phyloP scores from a whole-genome alignment of 2,329 filamentous ascomycete species.

The Stagonosporopsis chrysanthemi region DNA sequence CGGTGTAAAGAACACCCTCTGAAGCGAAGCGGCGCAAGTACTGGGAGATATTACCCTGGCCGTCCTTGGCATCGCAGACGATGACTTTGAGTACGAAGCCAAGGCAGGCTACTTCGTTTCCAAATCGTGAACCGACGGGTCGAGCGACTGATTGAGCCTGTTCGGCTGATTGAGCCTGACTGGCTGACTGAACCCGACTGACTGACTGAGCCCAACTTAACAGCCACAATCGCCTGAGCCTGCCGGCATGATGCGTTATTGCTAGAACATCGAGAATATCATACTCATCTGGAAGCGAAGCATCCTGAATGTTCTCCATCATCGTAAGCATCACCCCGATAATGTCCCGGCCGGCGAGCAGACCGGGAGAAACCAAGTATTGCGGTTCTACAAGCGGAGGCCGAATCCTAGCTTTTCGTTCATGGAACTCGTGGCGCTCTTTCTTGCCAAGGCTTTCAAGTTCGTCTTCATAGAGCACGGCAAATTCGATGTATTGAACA shows the following conservation, averaged over 20 bases:
- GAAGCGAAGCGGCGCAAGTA: background rate
- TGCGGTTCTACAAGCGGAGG: background rate
- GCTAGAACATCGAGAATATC: background rate
- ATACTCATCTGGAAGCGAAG: background rate
- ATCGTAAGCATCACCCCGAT: background rate
- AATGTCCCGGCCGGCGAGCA: background rate
- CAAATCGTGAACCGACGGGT: no score
- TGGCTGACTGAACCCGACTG: no score
- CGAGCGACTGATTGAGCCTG: no score
- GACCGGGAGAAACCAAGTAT: no score
- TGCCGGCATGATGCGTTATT: background rate
- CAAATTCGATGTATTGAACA: slow-evolving; percentile 2
- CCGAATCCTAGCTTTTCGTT: background rate
- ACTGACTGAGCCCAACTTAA: background rate
- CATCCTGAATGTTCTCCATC: background rate
- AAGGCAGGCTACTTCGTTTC: background rate
- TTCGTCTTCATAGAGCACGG: background rate
- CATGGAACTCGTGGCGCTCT: background rate
- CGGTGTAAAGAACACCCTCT: background rate
- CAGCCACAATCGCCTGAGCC: background rate
- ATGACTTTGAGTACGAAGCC: background rate
- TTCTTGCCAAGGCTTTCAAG: background rate
- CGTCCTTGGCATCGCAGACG: background rate
- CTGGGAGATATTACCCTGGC: background rate
- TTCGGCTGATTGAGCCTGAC: no score